Evolutionary conservation across 768 basidiomycete species (phyloP).

Genomic region (Boletus rufocinnamomeus): DNA sequence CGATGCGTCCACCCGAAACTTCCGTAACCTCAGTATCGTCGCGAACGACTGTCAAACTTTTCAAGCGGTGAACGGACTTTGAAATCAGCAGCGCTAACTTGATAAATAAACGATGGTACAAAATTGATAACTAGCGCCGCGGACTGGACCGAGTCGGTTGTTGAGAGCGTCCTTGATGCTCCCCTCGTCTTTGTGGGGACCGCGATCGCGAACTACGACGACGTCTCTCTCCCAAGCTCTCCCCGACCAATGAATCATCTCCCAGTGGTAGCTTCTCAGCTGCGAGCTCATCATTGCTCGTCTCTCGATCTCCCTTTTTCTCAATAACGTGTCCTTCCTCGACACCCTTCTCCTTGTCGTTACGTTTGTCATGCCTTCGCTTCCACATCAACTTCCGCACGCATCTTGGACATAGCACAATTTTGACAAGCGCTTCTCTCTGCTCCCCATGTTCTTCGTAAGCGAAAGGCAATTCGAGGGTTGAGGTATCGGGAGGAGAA

Average conservation of each 20-base stretch:
- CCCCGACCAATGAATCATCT: neutral
- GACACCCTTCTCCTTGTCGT: constrained; percentile 6
- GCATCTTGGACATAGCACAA: constrained; percentile 81
- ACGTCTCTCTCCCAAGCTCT: neutral
- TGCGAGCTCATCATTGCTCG: neutral
- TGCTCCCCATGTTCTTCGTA: constrained; percentile 77
- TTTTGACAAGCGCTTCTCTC: constrained; percentile 87
- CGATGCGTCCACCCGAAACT: neutral
- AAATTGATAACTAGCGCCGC: neutral
- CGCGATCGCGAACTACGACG: constrained; percentile 31
- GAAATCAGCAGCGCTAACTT: constrained; percentile 6
- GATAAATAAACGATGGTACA: neutral
- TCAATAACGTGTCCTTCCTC: neutral
- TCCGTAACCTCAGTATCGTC: neutral
- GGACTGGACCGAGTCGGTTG: neutral
- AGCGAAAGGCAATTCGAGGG: constrained; percentile 87
- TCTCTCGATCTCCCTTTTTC: neutral
- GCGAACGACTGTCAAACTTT: neutral
- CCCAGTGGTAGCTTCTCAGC: neutral
- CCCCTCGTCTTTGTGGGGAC: constrained; percentile 27
- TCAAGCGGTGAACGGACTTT: constrained; percentile 24
- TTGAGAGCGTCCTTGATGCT: too few species aligned
- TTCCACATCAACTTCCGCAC: constrained; percentile 88
- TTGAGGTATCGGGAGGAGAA: constrained; percentile 48
- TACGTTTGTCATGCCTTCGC: constrained; percentile 61